Evolutionary conservation across 2,329 filamentous ascomycete genomes (phyloP).

Genomic region (Epichloe gansuensis): DNA sequence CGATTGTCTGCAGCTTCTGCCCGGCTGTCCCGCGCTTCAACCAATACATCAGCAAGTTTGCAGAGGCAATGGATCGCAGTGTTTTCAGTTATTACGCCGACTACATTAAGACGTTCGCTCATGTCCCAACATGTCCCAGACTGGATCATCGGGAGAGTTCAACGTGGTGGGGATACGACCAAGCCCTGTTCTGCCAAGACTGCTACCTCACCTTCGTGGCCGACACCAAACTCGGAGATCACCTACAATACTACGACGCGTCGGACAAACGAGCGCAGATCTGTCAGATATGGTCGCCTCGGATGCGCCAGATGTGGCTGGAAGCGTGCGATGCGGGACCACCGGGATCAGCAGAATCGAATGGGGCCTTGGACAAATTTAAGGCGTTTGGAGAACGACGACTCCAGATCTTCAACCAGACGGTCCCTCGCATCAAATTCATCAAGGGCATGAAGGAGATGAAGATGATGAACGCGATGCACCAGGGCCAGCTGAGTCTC

Average conservation of each 20-base stretch:
- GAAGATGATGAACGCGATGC: conserved; percentile 21
- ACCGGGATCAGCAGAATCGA: conserved; percentile 14
- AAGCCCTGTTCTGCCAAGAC: conserved; percentile 21
- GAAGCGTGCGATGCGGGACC: conserved; percentile 16
- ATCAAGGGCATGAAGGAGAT: conserved; percentile 18
- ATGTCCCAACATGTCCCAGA: conserved; percentile 17
- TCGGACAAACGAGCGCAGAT: conserved; percentile 16
- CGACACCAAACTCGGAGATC: conserved; percentile 15
- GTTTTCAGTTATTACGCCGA: conserved; percentile 18
- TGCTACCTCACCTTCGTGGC: conserved; percentile 21
- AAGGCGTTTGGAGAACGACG: conserved; percentile 15
- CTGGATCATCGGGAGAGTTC: conserved; percentile 13
- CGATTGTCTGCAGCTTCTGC: conserved; percentile 21
- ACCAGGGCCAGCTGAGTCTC: conserved; percentile 20
- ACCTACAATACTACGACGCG: conserved; percentile 14
- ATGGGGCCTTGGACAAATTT: conserved; percentile 16
- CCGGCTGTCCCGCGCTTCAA: conserved; percentile 13
- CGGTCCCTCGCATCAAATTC: conserved; percentile 18
- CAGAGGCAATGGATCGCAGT: conserved; percentile 20
- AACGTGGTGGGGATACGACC: conserved; percentile 24
- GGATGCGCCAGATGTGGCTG: conserved; percentile 25
- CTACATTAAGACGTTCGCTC: conserved; percentile 18
- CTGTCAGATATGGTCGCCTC: conserved; percentile 26
- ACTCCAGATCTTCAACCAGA: conserved; percentile 17
- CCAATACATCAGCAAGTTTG: conserved; percentile 14